These are phyloP conservation scores for Metarhizium brunneum DNA, from an alignment of 2,329 filamentous ascomycete genomes.

Conservation along the genomic window DNA sequence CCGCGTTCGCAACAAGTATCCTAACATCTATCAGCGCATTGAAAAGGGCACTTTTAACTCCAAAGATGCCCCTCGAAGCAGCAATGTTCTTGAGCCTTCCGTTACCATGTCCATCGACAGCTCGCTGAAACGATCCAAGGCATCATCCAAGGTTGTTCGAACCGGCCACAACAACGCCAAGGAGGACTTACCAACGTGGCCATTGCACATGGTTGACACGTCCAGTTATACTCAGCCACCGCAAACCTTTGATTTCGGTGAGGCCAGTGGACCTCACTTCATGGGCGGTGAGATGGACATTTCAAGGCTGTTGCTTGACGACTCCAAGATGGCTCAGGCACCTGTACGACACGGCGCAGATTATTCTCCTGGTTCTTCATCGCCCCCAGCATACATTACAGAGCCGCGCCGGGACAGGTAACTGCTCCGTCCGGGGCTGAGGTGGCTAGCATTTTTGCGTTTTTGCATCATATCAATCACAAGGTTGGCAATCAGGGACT, in stretches of 20 bases:
- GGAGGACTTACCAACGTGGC: conserved; percentile 39
- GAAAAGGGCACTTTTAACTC: conserved; percentile 44
- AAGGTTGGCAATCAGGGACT: no score
- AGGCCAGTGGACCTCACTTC: conserved; percentile 28
- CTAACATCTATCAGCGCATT: conserved; percentile 45
- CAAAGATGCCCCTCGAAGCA: conserved; percentile 30
- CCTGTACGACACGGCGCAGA: conserved; percentile 18
- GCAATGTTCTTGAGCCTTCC: conserved; percentile 40
- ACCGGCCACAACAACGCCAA: conserved; percentile 31
- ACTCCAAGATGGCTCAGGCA: conserved; percentile 25
- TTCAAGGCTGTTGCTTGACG: conserved; percentile 49
- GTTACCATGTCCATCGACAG: conserved; percentile 40
- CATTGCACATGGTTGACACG: conserved; percentile 24
- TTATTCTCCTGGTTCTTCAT: conserved; percentile 13
- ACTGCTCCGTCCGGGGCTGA: conserved; percentile 10
- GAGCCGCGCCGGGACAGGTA: conserved; percentile 11
- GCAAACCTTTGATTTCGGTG: conserved; percentile 34
- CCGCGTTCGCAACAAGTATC: conserved; percentile 54
- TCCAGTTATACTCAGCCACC: conserved; percentile 14
- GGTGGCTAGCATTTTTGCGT: not conserved
- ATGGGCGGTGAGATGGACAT: conserved; percentile 52
- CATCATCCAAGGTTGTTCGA: conserved; percentile 28
- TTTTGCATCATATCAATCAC: not conserved
- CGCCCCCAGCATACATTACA: conserved; percentile 10
- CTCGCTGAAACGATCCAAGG: conserved; percentile 29